A percentile compares a stretch with the other conserved stretches of the same genome.
Conservation (phyloP, 768 basidiomycete species). For the Tubosaeta sp. region DNA sequence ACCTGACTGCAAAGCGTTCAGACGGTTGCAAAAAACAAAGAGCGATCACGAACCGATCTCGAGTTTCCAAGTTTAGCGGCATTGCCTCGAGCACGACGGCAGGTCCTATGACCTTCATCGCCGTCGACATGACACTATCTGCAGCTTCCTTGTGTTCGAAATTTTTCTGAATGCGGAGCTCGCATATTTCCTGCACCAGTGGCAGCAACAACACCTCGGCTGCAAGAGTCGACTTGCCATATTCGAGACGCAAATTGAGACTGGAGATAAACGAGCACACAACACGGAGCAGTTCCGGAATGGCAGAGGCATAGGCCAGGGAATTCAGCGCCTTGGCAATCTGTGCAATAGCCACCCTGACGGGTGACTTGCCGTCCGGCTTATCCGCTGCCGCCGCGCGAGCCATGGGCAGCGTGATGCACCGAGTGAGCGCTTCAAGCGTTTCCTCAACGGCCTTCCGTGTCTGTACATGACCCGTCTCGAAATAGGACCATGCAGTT, state of each 20-base stretch:
- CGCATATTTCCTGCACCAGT: slow-evolving; percentile 66
- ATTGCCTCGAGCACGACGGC: slow-evolving; percentile 66
- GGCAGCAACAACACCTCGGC: slow-evolving; percentile 69
- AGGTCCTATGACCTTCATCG: slow-evolving; percentile 85
- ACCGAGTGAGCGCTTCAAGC: slow-evolving; percentile 60
- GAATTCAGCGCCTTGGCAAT: slow-evolving; percentile 66
- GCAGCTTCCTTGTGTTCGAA: slow-evolving; percentile 91
- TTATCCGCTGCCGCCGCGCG: slow-evolving; percentile 45
- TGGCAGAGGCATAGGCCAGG: slow-evolving; percentile 65
- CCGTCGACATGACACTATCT: slow-evolving; percentile 71
- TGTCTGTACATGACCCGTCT: slow-evolving; percentile 56
- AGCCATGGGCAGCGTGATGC: slow-evolving; percentile 65
- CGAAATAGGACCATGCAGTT: slow-evolving; percentile 71
- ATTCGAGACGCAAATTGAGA: slow-evolving; percentile 48
- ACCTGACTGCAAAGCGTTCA: slow-evolving; percentile 45
- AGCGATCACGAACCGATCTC: slow-evolving; percentile 55
- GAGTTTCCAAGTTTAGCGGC: slow-evolving; percentile 84
- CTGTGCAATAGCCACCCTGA: slow-evolving; percentile 61
- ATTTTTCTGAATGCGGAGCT: slow-evolving; percentile 68
- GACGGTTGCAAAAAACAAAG: neutral
- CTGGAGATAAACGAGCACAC: slow-evolving; percentile 64
- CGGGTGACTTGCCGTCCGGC: slow-evolving; percentile 45
- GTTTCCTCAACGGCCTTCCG: slow-evolving; percentile 63
- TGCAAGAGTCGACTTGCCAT: slow-evolving; percentile 45
- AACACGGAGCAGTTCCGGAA: slow-evolving; percentile 76